Evolutionary conservation across 2,329 filamentous ascomycete species (phyloP).

Genomic region (Cryphonectria japonica): DNA sequence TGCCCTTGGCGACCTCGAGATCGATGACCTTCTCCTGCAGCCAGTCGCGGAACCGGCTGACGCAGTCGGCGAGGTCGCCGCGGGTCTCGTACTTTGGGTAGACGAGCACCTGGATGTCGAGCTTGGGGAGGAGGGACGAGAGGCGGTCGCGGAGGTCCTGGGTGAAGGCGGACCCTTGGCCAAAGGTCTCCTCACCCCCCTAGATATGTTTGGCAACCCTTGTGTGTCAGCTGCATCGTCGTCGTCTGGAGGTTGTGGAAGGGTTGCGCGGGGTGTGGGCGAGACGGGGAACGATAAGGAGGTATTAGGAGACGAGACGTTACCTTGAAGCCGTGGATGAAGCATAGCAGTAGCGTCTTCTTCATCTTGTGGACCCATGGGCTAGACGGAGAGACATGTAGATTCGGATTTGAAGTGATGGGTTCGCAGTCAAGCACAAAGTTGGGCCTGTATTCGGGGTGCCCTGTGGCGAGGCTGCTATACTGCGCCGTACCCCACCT

Average conservation of each 20-base stretch:
- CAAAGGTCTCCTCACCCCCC: conserved; percentile 81
- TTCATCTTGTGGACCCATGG: conserved; percentile 59
- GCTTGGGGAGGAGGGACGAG: conserved; percentile 66
- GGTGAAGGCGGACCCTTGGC: conserved; percentile 67
- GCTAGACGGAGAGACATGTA: not conserved
- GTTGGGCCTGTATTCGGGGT: not conserved
- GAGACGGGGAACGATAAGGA: not conserved
- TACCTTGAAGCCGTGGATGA: conserved; percentile 88
- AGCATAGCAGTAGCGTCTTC: conserved; percentile 80
- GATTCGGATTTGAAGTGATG: not conserved
- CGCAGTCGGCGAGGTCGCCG: conserved; percentile 73
- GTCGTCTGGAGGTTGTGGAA: not conserved
- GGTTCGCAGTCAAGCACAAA: not conserved
- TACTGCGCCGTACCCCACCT: not conserved
- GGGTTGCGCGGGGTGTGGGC: too few relatives aligned
- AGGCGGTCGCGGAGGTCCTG: conserved; percentile 69
- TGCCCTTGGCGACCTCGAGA: conserved; percentile 80
- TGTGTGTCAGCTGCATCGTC: not conserved
- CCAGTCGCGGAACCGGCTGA: conserved; percentile 77
- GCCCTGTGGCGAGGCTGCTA: not conserved
- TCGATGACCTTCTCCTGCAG: conserved; percentile 92
- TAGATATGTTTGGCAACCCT: conserved; percentile 37
- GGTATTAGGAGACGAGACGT: not conserved
- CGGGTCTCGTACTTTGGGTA: conserved; percentile 85
- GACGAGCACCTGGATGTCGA: conserved; percentile 69